These are phyloP conservation scores for Trichoderma sp. DNA, from an alignment of 2,329 filamentous ascomycete species.

Conservation along the genomic window DNA sequence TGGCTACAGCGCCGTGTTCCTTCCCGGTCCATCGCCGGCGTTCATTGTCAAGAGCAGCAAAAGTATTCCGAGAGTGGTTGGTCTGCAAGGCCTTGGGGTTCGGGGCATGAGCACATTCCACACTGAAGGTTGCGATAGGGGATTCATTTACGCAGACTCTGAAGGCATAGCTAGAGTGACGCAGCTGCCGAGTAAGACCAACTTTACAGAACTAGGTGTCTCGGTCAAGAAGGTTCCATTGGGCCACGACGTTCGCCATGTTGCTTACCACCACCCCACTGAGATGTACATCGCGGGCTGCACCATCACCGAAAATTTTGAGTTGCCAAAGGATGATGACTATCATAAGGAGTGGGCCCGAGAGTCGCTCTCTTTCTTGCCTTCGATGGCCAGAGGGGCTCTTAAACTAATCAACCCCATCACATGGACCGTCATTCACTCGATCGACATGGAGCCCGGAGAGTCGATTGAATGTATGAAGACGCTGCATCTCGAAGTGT, in stretches of 20 bases:
- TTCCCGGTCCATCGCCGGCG: constrained; percentile 76
- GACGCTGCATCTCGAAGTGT: constrained; percentile 82
- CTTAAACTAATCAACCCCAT: constrained; percentile 78
- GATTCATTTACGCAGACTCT: constrained; percentile 79
- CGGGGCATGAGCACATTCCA: constrained; percentile 75
- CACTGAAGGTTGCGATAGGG: constrained; percentile 73
- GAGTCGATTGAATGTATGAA: constrained; percentile 83
- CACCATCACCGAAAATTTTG: constrained; percentile 68
- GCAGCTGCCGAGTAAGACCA: constrained; percentile 66
- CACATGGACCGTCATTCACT: constrained; percentile 78
- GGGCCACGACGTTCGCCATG: constrained; percentile 66
- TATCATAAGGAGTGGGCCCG: constrained; percentile 78
- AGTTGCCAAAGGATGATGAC: constrained; percentile 83
- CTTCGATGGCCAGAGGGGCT: constrained; percentile 68
- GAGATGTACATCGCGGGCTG: constrained; percentile 77
- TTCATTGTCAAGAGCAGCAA: constrained; percentile 83
- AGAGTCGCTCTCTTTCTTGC: constrained; percentile 66
- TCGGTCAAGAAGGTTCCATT: constrained; percentile 71
- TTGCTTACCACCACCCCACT: constrained; percentile 76
- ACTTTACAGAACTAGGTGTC: constrained; percentile 74
- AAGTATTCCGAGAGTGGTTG: constrained; percentile 73
- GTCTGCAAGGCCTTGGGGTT: constrained; percentile 67
- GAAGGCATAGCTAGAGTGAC: constrained; percentile 73
- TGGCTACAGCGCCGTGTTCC: constrained; percentile 79
- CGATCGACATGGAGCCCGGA: constrained; percentile 68